These are phyloP conservation scores for Cephalotrichum gorgonifer DNA, from an alignment of 2,329 filamentous ascomycete species.

Conservation along the genomic window DNA sequence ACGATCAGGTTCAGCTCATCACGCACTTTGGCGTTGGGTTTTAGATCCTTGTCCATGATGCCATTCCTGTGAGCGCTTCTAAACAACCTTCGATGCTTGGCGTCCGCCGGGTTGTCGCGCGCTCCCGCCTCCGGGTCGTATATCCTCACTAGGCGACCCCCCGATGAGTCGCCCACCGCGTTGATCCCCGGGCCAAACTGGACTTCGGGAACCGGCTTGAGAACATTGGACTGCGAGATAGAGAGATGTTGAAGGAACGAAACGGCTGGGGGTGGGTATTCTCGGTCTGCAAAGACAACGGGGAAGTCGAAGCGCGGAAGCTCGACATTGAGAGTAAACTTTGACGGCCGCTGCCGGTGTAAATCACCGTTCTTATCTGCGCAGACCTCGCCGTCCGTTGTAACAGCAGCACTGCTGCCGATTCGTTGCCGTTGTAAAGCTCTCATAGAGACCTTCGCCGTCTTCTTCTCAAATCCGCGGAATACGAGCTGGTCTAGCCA, in stretches of 20 bases:
- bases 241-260: slow-evolving; percentile 52
- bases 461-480: slow-evolving; percentile 66
- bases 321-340: slow-evolving; percentile 81
- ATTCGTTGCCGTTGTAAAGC: slow-evolving; percentile 26
- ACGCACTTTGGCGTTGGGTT: slow-evolving; percentile 89
- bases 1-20: slow-evolving; percentile 89
- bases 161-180: slow-evolving; percentile 43
- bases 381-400: slow-evolving; percentile 18
- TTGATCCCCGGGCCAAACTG: slow-evolving; percentile 86
- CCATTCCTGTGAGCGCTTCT: slow-evolving; percentile 83
- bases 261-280: slow-evolving; percentile 77
- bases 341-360: slow-evolving; percentile 28
- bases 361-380: slow-evolving; percentile 28
- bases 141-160: slow-evolving; percentile 60
- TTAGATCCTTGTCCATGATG: slow-evolving; percentile 89
- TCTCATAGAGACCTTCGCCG: slow-evolving; percentile 30
- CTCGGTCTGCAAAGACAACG: slow-evolving; percentile 87
- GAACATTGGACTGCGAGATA: slow-evolving; percentile 53
- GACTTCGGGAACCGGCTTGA: slow-evolving; percentile 78
- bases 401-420: not conserved
- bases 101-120: slow-evolving; percentile 85
- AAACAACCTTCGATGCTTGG: slow-evolving; percentile 85
- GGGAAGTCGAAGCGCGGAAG: slow-evolving; percentile 93
- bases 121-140: slow-evolving; percentile 91
- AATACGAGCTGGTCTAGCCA: slow-evolving; percentile 97